Percentiles rank a stretch among this genome's conserved stretches.
phyloP scores from a whole-genome alignment of 192 early-diverging fungal genomes.

The Diversispora epigaea region DNA sequence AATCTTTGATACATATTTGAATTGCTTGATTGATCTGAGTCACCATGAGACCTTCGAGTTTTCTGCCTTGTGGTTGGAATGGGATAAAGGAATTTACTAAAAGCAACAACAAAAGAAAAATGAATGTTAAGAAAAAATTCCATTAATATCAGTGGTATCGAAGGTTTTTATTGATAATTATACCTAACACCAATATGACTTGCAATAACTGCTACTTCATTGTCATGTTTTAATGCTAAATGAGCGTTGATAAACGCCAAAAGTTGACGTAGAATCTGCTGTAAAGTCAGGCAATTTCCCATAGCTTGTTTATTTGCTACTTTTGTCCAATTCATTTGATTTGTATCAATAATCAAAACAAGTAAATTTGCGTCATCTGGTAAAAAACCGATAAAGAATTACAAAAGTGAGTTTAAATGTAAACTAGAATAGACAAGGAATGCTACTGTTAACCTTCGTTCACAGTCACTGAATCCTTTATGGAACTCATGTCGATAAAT shows the following conservation, averaged over 20 bases:
- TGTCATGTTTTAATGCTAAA: constrained; percentile 85
- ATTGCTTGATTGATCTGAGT: constrained; percentile 40
- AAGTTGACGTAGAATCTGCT: constrained; percentile 72
- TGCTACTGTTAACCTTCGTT: constrained; percentile 22
- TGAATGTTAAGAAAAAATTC: neutral
- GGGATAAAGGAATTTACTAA: constrained; percentile 60
- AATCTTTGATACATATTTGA: constrained; percentile 62
- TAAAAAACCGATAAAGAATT: neutral
- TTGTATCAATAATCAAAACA: constrained; percentile 81
- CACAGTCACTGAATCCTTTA: constrained; percentile 13
- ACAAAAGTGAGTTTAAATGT: neutral
- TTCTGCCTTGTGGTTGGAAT: constrained; percentile 33
- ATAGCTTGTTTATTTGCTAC: constrained; percentile 21
- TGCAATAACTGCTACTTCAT: constrained; percentile 83
- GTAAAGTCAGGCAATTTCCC: constrained; percentile 48
- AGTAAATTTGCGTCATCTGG: constrained; percentile 76
- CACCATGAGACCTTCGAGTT: constrained; percentile 24
- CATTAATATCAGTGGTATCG: neutral
- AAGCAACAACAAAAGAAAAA: neutral
- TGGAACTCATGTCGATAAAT: neutral
- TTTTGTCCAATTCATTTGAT: constrained; percentile 72
- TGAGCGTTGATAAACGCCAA: constrained; percentile 92
- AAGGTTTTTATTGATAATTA: neutral
- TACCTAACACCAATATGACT: constrained; percentile 62
- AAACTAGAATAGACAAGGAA: neutral